Base-by-base conservation (phyloP, 352 stramenopile species). In the Phytophthora crassamura region DNA sequence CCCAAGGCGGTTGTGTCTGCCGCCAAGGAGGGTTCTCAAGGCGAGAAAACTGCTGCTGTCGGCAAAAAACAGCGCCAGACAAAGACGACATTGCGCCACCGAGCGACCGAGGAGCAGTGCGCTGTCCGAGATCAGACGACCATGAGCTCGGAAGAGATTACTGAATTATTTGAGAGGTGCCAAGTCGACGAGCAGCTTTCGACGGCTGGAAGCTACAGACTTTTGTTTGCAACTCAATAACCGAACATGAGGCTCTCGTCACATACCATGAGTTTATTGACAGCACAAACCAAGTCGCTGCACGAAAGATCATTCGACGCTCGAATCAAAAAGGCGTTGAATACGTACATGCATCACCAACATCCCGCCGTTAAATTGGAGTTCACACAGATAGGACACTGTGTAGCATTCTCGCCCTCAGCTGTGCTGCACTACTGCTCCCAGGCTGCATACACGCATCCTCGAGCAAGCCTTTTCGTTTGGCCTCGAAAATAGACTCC, bases 201-300 rank as follows among this genome's bases (percentile, higher is more conserved):
- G 14, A 73, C 70, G 32, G 56, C 66, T 18, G 12, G 60, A 43
- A 78, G 57, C 51, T 78, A 75, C 35, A 46, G 61, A 6, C 12
- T 78, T 18, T 55, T 78, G 53, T 67, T 78, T 64, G 62, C 70
- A 35, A 68, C 69, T 65, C 35, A 65, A 72, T 75, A 64, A 62
- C 46, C 8, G 7, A 14, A 50, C 34, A 11, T 49, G 18, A 15
- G n/a, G n/a, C 32, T 33, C 2, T 48, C 5, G n/a, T 34, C 34
- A 20, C 40, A 20, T n/a, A n/a, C n/a, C n/a, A n/a, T n/a, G n/a
- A n/a, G n/a, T n/a, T n/a, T n/a, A n/a, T n/a, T n/a, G n/a, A n/a
- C n/a, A n/a, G n/a, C n/a, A n/a, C n/a, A n/a, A n/a, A n/a, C n/a
- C n/a, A n/a, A n/a, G n/a, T n/a, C n/a, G n/a, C n/a, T n/a, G n/a